These are phyloP conservation scores for Neurospora sp. DNA, from an alignment of 495 filamentous ascomycete genomes.

Conservation along the genomic window DNA sequence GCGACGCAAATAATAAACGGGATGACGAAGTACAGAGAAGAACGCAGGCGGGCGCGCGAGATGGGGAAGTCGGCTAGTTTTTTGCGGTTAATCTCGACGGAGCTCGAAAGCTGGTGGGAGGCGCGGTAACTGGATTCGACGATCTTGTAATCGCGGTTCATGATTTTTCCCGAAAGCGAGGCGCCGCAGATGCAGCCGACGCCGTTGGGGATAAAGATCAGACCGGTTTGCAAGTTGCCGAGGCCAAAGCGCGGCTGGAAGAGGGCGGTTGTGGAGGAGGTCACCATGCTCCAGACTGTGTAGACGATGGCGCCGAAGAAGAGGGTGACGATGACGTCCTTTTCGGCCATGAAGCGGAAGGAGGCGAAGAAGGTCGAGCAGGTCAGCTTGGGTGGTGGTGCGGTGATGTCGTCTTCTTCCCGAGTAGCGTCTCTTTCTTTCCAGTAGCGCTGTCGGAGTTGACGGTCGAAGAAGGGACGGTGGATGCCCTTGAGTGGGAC, in stretches of 20 bases:
- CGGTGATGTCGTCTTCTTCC: neutral
- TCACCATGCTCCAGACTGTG: slow-evolving; percentile 22
- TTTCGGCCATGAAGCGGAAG: slow-evolving; percentile 48
- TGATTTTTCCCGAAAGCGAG: slow-evolving; percentile 13
- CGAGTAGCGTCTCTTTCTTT: neutral
- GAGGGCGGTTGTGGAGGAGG: slow-evolving; percentile 23
- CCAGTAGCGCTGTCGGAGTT: slow-evolving; percentile 27
- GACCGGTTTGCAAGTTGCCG: slow-evolving; percentile 42
- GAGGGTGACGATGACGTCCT: slow-evolving; percentile 48
- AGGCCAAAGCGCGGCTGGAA: slow-evolving; percentile 35
- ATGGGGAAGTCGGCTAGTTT: slow-evolving; percentile 53
- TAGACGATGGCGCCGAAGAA: slow-evolving; percentile 33
- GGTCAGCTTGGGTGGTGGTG: slow-evolving; percentile 37
- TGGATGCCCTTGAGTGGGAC: slow-evolving; percentile 23
- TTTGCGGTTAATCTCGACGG: slow-evolving; percentile 34
- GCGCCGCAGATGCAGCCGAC: slow-evolving; percentile 15
- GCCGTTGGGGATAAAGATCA: slow-evolving; percentile 22
- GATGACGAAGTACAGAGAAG: slow-evolving; percentile 17
- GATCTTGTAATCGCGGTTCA: slow-evolving; percentile 18
- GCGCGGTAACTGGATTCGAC: slow-evolving; percentile 18
- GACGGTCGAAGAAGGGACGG: slow-evolving; percentile 28
- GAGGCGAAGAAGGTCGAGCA: slow-evolving; percentile 38
- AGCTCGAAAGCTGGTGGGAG: slow-evolving; percentile 30
- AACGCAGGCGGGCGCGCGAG: slow-evolving; percentile 44
- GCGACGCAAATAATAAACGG: slow-evolving; percentile 27